Percentiles rank a stretch among this genome's conserved stretches.
Evolutionary conservation across 2,329 filamentous ascomycete species (phyloP).

Genomic region (Sphaerulina vaccinii): DNA sequence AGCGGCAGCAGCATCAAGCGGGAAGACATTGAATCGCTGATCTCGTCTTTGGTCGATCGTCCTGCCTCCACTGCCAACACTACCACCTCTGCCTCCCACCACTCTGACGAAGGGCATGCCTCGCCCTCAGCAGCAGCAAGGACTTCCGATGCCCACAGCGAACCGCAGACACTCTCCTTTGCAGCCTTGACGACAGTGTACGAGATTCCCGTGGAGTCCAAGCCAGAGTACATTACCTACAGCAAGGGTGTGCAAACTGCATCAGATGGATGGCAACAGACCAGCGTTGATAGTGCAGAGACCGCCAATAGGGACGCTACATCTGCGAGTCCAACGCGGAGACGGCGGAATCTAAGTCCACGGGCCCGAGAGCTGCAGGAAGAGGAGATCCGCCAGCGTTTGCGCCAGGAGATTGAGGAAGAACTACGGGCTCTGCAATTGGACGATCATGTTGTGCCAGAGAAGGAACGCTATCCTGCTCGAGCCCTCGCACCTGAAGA

Average conservation of each 20-base stretch:
- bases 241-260: slow-evolving; percentile 95
- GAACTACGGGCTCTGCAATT: slow-evolving; percentile 73
- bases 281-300: slow-evolving; percentile 50
- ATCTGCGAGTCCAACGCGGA: slow-evolving; percentile 52
- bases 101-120: slow-evolving; percentile 26
- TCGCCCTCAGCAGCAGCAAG: slow-evolving; percentile 28
- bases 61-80: slow-evolving; percentile 38
- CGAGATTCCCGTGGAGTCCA: slow-evolving; percentile 68
- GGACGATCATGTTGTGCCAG: slow-evolving; percentile 46
- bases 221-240: slow-evolving; percentile 83
- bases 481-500: slow-evolving; percentile 81
- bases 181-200: slow-evolving; percentile 73
- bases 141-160: slow-evolving; percentile 42
- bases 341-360: slow-evolving; percentile 71
- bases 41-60: slow-evolving; percentile 77
- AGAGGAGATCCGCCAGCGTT: slow-evolving; percentile 80
- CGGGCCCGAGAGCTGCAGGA: slow-evolving; percentile 73
- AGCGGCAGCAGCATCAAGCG: slow-evolving; percentile 51
- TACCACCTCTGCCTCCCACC: slow-evolving; percentile 30
- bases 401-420: slow-evolving; percentile 88
- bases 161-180: slow-evolving; percentile 70
- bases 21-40: slow-evolving; percentile 78
- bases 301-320: slow-evolving; percentile 61
- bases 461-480: slow-evolving; percentile 56
- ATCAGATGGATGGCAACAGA: slow-evolving; percentile 59